A percentile compares a stretch with the other conserved stretches of the same genome.
Conservation (phyloP, 2,329 filamentous ascomycete genomes). For the Juglanconis oblonga region DNA sequence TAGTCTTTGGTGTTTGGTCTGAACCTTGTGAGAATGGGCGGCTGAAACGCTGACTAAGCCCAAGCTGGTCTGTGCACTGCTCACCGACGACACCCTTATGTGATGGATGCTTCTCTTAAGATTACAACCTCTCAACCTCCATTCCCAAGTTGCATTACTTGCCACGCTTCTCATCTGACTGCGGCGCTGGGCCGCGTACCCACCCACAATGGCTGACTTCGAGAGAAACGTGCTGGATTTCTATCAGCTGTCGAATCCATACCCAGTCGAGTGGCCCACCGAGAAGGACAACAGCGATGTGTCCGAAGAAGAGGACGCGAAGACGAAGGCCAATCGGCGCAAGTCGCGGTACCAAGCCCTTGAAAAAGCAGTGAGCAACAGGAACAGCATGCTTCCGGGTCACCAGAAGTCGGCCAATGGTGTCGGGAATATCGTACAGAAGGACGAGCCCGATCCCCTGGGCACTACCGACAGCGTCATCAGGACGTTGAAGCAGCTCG, state of each 20-base stretch:
- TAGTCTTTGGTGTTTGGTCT: too few relatives aligned
- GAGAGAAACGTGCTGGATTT: constrained; percentile 80
- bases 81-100: not conserved
- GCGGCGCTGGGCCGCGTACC: not conserved
- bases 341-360: constrained; percentile 84
- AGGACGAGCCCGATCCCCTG: constrained; percentile 88
- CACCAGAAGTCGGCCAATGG: constrained; percentile 64
- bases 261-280: constrained; percentile 80
- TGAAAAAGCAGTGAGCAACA: constrained; percentile 69
- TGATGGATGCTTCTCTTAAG: not conserved
- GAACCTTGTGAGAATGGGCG: too few relatives aligned
- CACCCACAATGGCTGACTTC: constrained; percentile 60
- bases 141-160: not conserved
- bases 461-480: constrained; percentile 88
- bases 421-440: constrained; percentile 75
- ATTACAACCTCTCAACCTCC: not conserved
- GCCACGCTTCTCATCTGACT: not conserved
- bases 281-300: constrained; percentile 73
- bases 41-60: too few relatives aligned
- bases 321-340: constrained; percentile 53
- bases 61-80: too few relatives aligned
- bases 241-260: constrained; percentile 78
- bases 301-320: constrained; percentile 57
- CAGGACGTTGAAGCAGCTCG: constrained; percentile 70
- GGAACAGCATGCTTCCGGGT: constrained; percentile 63